Percentiles rank a stretch among this genome's conserved stretches.
phyloP scores from a whole-genome alignment of 176 grass and related monocot species.

The Metroxylon sagu region DNA sequence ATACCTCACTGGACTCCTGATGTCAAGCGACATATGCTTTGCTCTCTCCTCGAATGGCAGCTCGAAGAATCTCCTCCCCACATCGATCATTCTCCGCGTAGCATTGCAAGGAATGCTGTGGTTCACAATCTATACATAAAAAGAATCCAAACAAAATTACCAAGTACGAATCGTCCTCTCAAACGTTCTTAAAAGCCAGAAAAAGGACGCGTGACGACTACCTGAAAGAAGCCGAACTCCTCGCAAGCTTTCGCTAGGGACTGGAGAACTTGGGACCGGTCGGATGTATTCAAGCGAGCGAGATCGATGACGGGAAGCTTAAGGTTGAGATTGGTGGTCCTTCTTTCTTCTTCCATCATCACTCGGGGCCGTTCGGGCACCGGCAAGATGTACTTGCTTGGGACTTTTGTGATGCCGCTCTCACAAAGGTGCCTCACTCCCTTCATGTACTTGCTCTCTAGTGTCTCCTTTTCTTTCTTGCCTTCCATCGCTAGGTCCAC shows the following conservation, averaged over 20 bases:
- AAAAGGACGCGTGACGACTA: neutral
- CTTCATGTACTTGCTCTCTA: conserved; percentile 9
- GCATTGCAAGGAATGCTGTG: conserved; percentile 24
- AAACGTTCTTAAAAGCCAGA: too few relatives aligned
- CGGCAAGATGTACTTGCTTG: conserved; percentile 48
- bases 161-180: too few relatives aligned
- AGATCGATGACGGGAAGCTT: conserved; percentile 67
- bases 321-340: neutral
- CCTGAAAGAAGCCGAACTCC: conserved; percentile 81
- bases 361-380: conserved; percentile 37
- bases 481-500: neutral
- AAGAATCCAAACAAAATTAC: too few relatives aligned
- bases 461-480: neutral
- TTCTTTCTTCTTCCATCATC: too few relatives aligned
- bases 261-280: conserved; percentile 31
- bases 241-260: conserved; percentile 55
- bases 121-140: conserved; percentile 54
- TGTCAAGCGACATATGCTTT: conserved; percentile 63
- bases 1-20: conserved; percentile 44
- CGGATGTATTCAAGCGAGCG: conserved; percentile 29
- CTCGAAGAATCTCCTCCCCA: conserved; percentile 63
- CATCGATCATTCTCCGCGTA: conserved; percentile 32
- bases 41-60: conserved; percentile 43
- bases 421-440: conserved; percentile 67
- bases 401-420: conserved; percentile 41